Evolutionary conservation across 2,329 filamentous ascomycete species (phyloP).

Genomic region (Cladosporium halotolerans): DNA sequence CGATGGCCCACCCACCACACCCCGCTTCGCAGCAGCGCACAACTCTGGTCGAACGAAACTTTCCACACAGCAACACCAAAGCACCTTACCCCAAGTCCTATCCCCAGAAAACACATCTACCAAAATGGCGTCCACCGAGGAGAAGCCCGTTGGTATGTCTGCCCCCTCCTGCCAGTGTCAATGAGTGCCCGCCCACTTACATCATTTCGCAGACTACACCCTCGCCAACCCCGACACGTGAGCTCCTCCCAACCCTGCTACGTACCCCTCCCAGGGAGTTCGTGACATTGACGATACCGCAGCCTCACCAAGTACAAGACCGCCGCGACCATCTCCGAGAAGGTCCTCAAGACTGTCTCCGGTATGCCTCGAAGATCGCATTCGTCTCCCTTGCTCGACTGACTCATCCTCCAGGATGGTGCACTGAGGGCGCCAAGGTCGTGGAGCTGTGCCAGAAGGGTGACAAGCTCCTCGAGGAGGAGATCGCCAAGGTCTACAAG

Average conservation of each 20-base stretch:
- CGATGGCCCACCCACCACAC: too few relatives aligned
- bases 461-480: constrained; percentile 89
- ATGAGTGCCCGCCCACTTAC: neutral
- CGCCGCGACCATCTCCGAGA: constrained; percentile 89
- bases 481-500: constrained; percentile 92
- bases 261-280: constrained; percentile 31
- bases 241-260: constrained; percentile 14
- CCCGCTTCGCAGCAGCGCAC: too few relatives aligned
- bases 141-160: constrained; percentile 10
- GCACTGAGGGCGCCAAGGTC: constrained; percentile 83
- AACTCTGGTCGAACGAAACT: too few relatives aligned
- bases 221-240: constrained; percentile 35
- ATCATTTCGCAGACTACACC: constrained; percentile 27
- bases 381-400: neutral
- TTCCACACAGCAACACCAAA: too few relatives aligned
- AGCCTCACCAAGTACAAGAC: constrained; percentile 99
- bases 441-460: constrained; percentile 91
- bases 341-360: constrained; percentile 80
- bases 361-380: constrained; percentile 36
- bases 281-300: constrained; percentile 83
- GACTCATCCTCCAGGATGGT: constrained; percentile 45
- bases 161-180: neutral
- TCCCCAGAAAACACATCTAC: neutral
- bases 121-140: constrained; percentile 10
- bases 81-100: neutral